A percentile compares a stretch with the other conserved stretches of the same genome.
Conservation (phyloP, 2,329 filamentous ascomycete genomes). For the Fusarium decemcellulare region DNA sequence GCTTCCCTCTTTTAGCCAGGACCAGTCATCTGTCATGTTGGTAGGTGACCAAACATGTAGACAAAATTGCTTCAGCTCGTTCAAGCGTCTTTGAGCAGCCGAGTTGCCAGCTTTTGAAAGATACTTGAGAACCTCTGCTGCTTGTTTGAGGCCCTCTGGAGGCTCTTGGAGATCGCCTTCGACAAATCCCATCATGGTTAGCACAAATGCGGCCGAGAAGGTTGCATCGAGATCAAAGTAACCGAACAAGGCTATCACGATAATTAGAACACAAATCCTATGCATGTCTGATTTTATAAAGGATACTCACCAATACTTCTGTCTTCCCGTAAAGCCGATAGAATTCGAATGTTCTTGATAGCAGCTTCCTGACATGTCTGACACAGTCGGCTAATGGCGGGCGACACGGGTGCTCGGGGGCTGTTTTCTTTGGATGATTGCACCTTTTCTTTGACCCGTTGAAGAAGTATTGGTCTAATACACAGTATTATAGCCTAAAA, state of each 20-base stretch:
- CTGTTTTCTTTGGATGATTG: constrained; percentile 26
- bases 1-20: constrained; percentile 25
- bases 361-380: constrained; percentile 47
- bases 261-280: neutral
- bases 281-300: fast-evolving
- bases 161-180: constrained; percentile 40
- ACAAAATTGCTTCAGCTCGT: constrained; percentile 47
- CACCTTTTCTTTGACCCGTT: constrained; percentile 49
- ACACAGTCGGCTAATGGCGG: constrained; percentile 39
- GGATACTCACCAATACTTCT: constrained; percentile 37
- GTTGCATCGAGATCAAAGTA: constrained; percentile 49
- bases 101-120: constrained; percentile 44
- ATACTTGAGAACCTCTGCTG: constrained; percentile 42
- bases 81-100: constrained; percentile 41
- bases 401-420: constrained; percentile 24
- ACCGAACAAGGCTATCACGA: constrained; percentile 40
- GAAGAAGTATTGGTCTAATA: constrained; percentile 46
- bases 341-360: constrained; percentile 44
- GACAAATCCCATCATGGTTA: constrained; percentile 48
- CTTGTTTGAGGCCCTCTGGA: constrained; percentile 42
- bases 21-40: constrained; percentile 40
- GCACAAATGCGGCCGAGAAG: constrained; percentile 47
- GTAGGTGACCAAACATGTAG: constrained; percentile 45
- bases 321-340: constrained; percentile 39
- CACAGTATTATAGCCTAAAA: constrained; percentile 49